A percentile compares a stretch with the other conserved stretches of the same genome.
These are phyloP conservation scores for Orbilia blumenaviensis DNA, from an alignment of 2,329 filamentous ascomycete genomes.

Conservation along the genomic window DNA sequence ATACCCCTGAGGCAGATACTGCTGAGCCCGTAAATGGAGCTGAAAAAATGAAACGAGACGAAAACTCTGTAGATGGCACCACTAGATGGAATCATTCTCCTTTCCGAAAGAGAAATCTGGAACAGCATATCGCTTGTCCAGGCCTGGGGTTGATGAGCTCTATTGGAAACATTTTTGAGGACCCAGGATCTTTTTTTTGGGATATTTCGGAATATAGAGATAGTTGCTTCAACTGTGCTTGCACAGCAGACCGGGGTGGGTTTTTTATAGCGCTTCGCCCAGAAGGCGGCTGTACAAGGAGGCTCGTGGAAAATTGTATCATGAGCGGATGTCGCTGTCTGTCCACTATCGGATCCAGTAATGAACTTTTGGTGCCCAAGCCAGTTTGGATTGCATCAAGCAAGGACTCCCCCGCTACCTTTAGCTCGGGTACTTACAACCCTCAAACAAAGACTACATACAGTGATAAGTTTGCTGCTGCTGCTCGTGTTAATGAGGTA, in stretches of 20 bases:
- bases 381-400: neutral
- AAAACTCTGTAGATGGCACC: too few species aligned
- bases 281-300: slow-evolving; percentile 13
- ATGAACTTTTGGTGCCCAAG: slow-evolving; percentile 8
- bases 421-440: slow-evolving; percentile 7
- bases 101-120: slow-evolving; percentile 20
- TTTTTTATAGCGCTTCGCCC: neutral
- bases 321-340: slow-evolving; percentile 36
- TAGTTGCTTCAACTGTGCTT: slow-evolving; percentile 33
- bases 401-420: neutral
- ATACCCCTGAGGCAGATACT: neutral
- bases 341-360: neutral
- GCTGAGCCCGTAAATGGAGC: neutral
- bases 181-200: slow-evolving; percentile 3
- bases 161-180: slow-evolving; percentile 12
- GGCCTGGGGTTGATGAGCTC: slow-evolving; percentile 25
- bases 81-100: neutral
- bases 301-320: slow-evolving; percentile 11
- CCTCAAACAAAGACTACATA: slow-evolving; percentile 15
- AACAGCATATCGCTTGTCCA: slow-evolving; percentile 32
- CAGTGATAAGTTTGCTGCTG: slow-evolving; percentile 13
- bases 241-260: neutral
- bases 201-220: neutral
- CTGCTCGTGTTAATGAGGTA: slow-evolving; percentile 13
- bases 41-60: neutral